Conservation (phyloP, 2,329 filamentous ascomycete genomes). For the Juglanconis sp. region DNA sequence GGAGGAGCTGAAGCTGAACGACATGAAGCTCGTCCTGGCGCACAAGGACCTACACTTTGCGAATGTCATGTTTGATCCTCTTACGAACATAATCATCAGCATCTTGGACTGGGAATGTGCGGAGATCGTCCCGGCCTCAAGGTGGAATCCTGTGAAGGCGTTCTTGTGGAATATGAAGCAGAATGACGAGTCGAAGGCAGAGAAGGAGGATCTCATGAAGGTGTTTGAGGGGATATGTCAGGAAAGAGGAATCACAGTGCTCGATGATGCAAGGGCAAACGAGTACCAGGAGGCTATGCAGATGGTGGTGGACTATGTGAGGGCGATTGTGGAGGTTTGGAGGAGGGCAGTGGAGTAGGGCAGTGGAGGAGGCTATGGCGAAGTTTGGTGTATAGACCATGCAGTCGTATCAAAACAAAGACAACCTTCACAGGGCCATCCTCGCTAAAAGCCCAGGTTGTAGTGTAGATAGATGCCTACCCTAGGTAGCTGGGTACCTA, state of each 20-base stretch:
- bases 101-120: constrained; percentile 38
- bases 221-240: constrained; percentile 26
- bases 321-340: constrained; percentile 29
- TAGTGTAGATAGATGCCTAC: too few species aligned
- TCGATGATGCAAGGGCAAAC: constrained; percentile 16
- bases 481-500: too few species aligned
- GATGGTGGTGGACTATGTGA: constrained; percentile 25
- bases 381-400: constrained; percentile 19
- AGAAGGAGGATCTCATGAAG: constrained; percentile 23
- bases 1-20: constrained; percentile 21
- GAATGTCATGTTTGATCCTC: constrained; percentile 32
- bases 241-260: constrained; percentile 19
- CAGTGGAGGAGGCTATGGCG: constrained; percentile 12
- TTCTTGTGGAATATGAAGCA: constrained; percentile 32
- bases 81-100: constrained; percentile 26
- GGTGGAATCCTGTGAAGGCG: constrained; percentile 33
- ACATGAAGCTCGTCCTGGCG: constrained; percentile 25
- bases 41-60: constrained; percentile 38
- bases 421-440: too few species aligned
- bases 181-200: constrained; percentile 20
- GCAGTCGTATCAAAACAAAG: too few species aligned
- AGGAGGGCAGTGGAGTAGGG: constrained; percentile 21
- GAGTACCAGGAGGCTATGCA: constrained; percentile 26
- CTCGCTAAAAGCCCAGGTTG: too few species aligned
- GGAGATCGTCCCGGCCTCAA: constrained; percentile 30